A percentile compares a stretch with the other conserved stretches of the same genome.
These are phyloP conservation scores for Sporothrix dimorphospora DNA, from an alignment of 2,329 filamentous ascomycete genomes.

Conservation along the genomic window DNA sequence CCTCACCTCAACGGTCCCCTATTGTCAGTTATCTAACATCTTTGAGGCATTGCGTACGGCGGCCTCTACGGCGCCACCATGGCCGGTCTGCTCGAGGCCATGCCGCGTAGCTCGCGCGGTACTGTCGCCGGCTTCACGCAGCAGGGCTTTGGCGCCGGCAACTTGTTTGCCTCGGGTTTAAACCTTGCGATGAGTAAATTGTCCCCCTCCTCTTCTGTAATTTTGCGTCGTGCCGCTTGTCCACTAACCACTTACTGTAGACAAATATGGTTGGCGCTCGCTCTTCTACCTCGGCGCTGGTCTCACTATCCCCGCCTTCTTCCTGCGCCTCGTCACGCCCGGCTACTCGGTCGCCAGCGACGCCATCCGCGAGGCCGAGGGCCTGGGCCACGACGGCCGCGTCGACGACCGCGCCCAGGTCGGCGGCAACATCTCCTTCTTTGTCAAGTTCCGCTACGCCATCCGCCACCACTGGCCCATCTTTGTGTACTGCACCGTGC, in stretches of 20 bases:
- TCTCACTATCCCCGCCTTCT: slow-evolving; percentile 78
- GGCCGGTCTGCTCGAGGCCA: slow-evolving; percentile 16
- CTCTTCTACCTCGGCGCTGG: slow-evolving; percentile 88
- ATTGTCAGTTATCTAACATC: neutral
- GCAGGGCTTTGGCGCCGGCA: slow-evolving; percentile 19
- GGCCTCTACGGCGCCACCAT: slow-evolving; percentile 14
- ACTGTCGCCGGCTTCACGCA: slow-evolving; percentile 21
- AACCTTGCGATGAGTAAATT: slow-evolving; percentile 22
- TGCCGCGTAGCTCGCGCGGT: slow-evolving; percentile 17
- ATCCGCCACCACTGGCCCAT: slow-evolving; percentile 79
- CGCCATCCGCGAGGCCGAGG: slow-evolving; percentile 55
- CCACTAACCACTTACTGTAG: neutral
- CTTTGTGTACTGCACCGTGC: slow-evolving; percentile 76
- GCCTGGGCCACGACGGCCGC: neutral
- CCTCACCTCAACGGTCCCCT: too few species aligned
- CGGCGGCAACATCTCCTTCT: slow-evolving; percentile 49
- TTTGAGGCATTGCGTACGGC: slow-evolving; percentile 6
- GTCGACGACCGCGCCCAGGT: slow-evolving; percentile 24
- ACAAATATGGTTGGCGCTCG: slow-evolving; percentile 71
- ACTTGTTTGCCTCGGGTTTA: slow-evolving; percentile 1
- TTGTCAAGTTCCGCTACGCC: slow-evolving; percentile 77
- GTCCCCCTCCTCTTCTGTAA: too few species aligned
- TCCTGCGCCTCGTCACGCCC: slow-evolving; percentile 76
- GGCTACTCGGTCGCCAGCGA: slow-evolving; percentile 73
- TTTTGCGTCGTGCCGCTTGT: neutral